Conservation (phyloP, 345 rosid species). For the Sisymbrium altissimum region DNA sequence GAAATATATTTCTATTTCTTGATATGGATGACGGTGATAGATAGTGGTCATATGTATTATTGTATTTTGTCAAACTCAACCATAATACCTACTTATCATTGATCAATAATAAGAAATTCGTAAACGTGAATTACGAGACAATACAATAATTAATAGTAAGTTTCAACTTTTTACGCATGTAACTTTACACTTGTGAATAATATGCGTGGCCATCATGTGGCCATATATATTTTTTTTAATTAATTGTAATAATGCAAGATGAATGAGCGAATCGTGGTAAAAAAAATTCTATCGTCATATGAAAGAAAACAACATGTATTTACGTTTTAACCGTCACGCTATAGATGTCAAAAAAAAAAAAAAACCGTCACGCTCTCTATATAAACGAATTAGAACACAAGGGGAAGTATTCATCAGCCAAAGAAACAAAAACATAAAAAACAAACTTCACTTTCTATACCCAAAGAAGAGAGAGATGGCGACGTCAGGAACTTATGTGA, state of each 20-base stretch:
- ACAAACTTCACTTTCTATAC: neutral
- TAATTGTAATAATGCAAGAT: too few species aligned
- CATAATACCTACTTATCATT: neutral
- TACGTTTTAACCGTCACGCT: neutral
- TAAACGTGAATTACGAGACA: neutral
- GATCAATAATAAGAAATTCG: neutral
- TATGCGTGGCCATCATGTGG: too few species aligned
- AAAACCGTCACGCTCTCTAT: conserved; percentile 20
- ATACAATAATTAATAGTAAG: neutral
- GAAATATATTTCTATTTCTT: too few species aligned
- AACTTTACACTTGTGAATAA: neutral
- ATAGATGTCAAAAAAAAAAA: too few species aligned
- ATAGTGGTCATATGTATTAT: neutral
- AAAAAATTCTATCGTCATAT: neutral
- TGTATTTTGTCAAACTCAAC: neutral
- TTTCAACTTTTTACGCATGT: neutral
- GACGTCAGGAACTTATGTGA: conserved; percentile 35
- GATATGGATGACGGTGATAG: conserved; percentile 3
- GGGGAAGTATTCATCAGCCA: neutral
- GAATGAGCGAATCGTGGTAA: neutral
- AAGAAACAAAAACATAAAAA: too few species aligned
- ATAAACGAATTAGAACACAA: conserved; percentile 16
- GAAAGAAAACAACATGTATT: neutral
- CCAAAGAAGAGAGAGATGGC: conserved; percentile 22
- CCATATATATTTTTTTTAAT: neutral